Conservation (phyloP, 176 grass and related monocot species). For the Carex littledalei region DNA sequence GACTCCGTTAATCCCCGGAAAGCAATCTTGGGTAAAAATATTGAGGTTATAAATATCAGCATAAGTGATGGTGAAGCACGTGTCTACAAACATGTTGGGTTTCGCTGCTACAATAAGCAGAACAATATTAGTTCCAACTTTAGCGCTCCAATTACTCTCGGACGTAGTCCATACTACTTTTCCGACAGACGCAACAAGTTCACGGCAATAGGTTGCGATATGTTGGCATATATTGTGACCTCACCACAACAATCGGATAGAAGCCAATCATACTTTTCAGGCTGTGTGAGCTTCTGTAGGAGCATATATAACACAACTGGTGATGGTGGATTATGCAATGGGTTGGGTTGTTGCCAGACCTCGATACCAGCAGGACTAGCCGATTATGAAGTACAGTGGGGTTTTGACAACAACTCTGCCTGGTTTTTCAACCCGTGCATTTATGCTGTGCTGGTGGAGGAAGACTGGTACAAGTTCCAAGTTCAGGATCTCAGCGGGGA, state of each 20-base stretch:
- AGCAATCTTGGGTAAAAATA: neutral
- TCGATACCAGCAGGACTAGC: neutral
- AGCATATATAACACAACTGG: neutral
- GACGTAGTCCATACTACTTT: neutral
- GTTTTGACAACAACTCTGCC: too few relatives aligned
- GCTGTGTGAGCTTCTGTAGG: neutral
- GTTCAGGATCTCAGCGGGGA: too few relatives aligned
- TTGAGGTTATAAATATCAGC: neutral
- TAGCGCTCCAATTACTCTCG: too few relatives aligned
- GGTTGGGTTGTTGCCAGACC: slow-evolving; percentile 26
- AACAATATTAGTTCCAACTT: neutral
- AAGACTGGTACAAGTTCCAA: too few relatives aligned
- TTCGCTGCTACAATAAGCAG: neutral
- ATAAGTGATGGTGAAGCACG: neutral
- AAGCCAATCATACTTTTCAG: neutral
- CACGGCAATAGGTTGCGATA: slow-evolving; percentile 17
- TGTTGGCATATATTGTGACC: neutral
- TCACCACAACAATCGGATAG: too few relatives aligned
- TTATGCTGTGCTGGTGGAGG: too few relatives aligned
- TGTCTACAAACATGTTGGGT: neutral
- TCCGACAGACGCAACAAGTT: neutral
- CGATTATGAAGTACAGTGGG: neutral
- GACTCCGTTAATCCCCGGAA: too few relatives aligned
- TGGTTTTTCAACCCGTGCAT: too few relatives aligned
- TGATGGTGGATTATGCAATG: neutral